Evolutionary conservation across 345 rosid species (phyloP).

Genomic region (Trapa incisa): DNA sequence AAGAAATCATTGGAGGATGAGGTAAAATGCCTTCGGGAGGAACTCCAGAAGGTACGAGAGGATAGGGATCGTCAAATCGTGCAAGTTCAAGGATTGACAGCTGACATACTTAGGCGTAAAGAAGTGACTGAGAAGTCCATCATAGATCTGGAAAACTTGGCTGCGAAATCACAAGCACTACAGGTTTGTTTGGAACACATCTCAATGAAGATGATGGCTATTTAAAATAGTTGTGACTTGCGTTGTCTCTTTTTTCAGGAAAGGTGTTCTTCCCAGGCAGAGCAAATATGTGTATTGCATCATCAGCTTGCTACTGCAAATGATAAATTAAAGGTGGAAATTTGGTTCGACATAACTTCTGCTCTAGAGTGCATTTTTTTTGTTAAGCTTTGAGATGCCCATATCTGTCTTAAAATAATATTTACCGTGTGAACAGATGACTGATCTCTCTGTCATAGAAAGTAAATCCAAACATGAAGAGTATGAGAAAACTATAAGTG

Average conservation of each 20-base stretch:
- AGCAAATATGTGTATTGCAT: constrained; percentile 50
- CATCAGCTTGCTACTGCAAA: constrained; percentile 53
- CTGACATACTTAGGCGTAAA: constrained; percentile 42
- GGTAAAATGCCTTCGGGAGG: constrained; percentile 60
- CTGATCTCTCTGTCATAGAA: constrained; percentile 40
- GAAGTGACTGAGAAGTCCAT: constrained; percentile 69
- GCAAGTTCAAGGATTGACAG: constrained; percentile 44
- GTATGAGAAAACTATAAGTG: constrained; percentile 24
- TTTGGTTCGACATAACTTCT: not conserved
- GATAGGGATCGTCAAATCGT: constrained; percentile 68
- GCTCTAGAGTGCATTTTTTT: not conserved
- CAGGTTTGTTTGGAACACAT: constrained; percentile 44
- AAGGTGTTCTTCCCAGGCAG: constrained; percentile 66
- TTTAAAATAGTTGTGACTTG: constrained; percentile 4
- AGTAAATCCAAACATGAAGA: constrained; percentile 43
- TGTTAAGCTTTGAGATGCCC: not conserved
- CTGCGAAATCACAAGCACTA: constrained; percentile 42
- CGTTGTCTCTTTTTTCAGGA: constrained; percentile 30
- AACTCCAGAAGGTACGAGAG: constrained; percentile 68
- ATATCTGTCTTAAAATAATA: not conserved
- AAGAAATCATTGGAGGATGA: constrained; percentile 54
- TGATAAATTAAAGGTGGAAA: constrained; percentile 68
- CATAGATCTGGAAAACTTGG: constrained; percentile 50
- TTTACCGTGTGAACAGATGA: constrained; percentile 22
- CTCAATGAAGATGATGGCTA: not conserved